A percentile compares a stretch with the other conserved stretches of the same genome.
Conservation (phyloP, 345 rosid genomes). For the Sisymbrium altissimum region DNA sequence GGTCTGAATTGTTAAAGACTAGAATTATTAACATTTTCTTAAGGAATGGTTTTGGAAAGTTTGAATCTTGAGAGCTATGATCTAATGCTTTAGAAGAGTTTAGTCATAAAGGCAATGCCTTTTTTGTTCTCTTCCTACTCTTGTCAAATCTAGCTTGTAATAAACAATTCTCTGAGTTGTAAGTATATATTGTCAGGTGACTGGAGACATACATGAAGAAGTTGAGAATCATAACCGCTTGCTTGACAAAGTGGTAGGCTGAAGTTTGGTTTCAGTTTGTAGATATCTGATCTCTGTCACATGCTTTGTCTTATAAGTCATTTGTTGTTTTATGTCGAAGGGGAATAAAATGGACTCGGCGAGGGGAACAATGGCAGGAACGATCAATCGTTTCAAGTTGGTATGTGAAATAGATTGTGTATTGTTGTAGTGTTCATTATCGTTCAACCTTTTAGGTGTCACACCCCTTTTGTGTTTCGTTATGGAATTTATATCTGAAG, state of each 20-base stretch:
- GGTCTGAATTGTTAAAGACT: background rate
- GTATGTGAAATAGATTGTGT: conserved; percentile 29
- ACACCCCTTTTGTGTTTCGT: background rate
- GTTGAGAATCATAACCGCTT: conserved; percentile 84
- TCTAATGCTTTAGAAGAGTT: background rate
- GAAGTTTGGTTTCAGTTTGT: background rate
- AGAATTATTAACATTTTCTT: background rate
- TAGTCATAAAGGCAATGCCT: background rate
- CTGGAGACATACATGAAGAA: conserved; percentile 86
- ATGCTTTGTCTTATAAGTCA: background rate
- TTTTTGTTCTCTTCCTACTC: background rate
- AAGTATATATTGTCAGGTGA: conserved; percentile 48
- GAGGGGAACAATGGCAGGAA: conserved; percentile 83
- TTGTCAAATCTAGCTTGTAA: background rate
- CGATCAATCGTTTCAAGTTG: conserved; percentile 83
- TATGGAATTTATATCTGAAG: conserved; percentile 1
- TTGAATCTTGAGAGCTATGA: background rate
- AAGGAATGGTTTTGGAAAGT: too few species aligned
- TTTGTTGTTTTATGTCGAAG: conserved; percentile 33
- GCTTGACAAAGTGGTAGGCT: conserved; percentile 62
- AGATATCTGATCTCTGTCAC: background rate
- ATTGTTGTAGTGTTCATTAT: background rate
- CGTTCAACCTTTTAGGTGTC: background rate
- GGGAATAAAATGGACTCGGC: conserved; percentile 85
- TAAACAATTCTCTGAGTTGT: background rate